Base-by-base conservation (phyloP, 371 early-diverging fungal species). In the Capillidium rhysosporum region DNA sequence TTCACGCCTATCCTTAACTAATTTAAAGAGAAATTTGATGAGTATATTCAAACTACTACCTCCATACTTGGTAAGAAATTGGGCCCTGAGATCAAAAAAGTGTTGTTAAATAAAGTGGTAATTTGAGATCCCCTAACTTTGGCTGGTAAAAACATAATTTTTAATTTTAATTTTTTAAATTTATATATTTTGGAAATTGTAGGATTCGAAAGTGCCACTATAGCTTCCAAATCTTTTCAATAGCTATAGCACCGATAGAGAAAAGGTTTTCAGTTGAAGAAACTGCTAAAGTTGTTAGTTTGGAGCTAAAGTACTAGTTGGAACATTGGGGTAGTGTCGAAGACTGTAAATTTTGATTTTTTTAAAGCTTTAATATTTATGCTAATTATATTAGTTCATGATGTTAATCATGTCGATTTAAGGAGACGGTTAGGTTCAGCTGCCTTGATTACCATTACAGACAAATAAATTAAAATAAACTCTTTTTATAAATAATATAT, bases 321-420 rank as follows among this genome's bases (percentile, higher is more conserved):
- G 73, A 76, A 29, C 72, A 76, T 44, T 95, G 92, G 92, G 96
- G 96, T 52, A 81, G 85, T 65, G 86, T 95, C 2, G 91, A 91
- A 70, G 89, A 89, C 56, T 49, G 62, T 61, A 51, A 52, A 40
- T 28, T 51, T 29, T 24, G 38, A 7, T 51, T 49, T 46, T 46
- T 34, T 7, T 34, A n/a, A n/a, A n/a, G n/a, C n/a, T n/a, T 45
- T 9, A 4, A 45, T 45, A 23, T 45, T 23, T 20, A 45, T 45
- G n/a, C 24, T 9, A 21, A 23, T 23, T 21, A n/a, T n/a, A n/a
- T n/a, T 56, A 57, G 57, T 46, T 3, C 61, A 60, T 38, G 57
- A 51, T 31, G n/a, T 60, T 25, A 55, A 57, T 25, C 34, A 51
- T 29, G 57, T 55, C 51, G 40, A 55, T 26, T 40, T 57, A 29